Conservation (phyloP, 257 asterid species). For the Plectranthus barbatus region DNA sequence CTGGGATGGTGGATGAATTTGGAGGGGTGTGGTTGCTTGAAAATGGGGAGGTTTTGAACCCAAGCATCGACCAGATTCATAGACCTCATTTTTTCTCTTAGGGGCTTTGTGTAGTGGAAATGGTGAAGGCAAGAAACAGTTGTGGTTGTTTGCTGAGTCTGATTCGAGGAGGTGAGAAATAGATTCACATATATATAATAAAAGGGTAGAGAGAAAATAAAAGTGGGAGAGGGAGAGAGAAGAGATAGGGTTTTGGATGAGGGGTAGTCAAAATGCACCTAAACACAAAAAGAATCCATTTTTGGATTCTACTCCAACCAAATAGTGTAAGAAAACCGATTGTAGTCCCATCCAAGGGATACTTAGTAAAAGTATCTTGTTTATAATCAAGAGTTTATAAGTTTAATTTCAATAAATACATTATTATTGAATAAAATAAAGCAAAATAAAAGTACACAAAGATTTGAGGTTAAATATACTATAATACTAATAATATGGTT, state of each 20-base stretch:
- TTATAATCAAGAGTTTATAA: too few species aligned
- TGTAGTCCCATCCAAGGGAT: too few species aligned
- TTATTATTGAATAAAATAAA: too few species aligned
- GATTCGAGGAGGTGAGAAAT: not conserved
- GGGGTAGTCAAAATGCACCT: slow-evolving; percentile 3
- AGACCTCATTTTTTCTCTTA: slow-evolving; percentile 23
- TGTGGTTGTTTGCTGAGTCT: not conserved
- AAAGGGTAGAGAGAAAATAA: not conserved
- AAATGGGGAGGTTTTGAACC: slow-evolving; percentile 17
- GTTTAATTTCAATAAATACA: too few species aligned
- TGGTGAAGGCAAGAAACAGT: not conserved
- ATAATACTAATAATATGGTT: too few species aligned
- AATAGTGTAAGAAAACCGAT: not conserved
- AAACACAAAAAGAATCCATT: not conserved
- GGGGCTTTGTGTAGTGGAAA: too few species aligned
- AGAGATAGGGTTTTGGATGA: slow-evolving; percentile 54
- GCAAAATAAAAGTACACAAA: too few species aligned
- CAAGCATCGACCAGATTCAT: slow-evolving; percentile 31
- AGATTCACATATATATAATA: not conserved
- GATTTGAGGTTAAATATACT: too few species aligned
- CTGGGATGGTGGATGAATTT: slow-evolving; percentile 1
- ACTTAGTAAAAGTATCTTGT: too few species aligned
- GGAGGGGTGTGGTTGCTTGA: slow-evolving; percentile 12
- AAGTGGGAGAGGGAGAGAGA: slow-evolving; percentile 10
- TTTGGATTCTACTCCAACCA: not conserved